phyloP scores from a whole-genome alignment of 495 filamentous ascomycete species.

The Talaromyces stipitatus region DNA sequence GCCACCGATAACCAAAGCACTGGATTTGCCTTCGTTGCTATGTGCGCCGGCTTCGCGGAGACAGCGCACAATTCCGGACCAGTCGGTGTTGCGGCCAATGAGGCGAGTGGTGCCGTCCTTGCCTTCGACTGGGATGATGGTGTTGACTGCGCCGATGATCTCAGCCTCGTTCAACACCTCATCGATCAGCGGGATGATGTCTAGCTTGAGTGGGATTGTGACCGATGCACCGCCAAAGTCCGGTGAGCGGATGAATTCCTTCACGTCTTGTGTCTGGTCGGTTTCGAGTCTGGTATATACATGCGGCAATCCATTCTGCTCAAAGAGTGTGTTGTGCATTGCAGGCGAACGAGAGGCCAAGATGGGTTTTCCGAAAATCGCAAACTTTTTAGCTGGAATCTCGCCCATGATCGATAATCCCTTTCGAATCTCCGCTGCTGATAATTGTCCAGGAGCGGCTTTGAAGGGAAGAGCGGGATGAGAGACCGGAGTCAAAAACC shows the following conservation, averaged over 20 bases:
- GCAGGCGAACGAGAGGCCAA: slow-evolving; percentile 72
- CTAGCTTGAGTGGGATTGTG: slow-evolving; percentile 90
- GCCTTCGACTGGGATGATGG: slow-evolving; percentile 55
- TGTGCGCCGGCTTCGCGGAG: slow-evolving; percentile 65
- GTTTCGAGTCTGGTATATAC: slow-evolving; percentile 78
- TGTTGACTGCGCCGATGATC: slow-evolving; percentile 92
- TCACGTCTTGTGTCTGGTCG: slow-evolving; percentile 53
- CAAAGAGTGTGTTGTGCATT: slow-evolving; percentile 83
- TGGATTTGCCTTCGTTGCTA: slow-evolving; percentile 26
- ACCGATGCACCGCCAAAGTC: slow-evolving; percentile 91
- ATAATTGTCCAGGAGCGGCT: slow-evolving; percentile 91
- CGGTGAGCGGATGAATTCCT: slow-evolving; percentile 56
- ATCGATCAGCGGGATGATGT: slow-evolving; percentile 77
- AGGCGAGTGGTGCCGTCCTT: slow-evolving; percentile 43
- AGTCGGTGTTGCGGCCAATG: slow-evolving; percentile 91
- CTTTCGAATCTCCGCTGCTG: slow-evolving; percentile 77
- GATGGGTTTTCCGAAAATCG: slow-evolving; percentile 82
- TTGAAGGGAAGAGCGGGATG: slow-evolving; percentile 85
- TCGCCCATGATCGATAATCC: slow-evolving; percentile 73
- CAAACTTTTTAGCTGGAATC: slow-evolving; percentile 70
- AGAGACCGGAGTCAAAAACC: slow-evolving; percentile 92
- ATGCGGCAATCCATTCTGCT: slow-evolving; percentile 75
- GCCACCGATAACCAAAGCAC: slow-evolving; percentile 66
- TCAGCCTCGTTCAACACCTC: slow-evolving; percentile 68
- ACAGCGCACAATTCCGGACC: slow-evolving; percentile 80